Conservation (phyloP, 2,329 filamentous ascomycete species). For the Thelonectria rubi region DNA sequence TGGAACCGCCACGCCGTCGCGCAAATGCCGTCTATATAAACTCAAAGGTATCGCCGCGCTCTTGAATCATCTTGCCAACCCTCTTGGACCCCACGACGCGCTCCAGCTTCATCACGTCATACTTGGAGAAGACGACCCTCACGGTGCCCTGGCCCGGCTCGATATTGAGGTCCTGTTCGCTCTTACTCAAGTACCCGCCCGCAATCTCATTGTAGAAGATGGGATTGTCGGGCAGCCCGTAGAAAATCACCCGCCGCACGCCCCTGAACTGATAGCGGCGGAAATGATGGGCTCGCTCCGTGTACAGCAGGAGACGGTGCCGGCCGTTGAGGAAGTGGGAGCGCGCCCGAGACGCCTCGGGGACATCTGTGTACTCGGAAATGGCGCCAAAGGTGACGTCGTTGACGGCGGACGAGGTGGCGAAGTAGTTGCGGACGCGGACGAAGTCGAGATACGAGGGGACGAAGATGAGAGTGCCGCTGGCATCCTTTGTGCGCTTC, state of each 20-base stretch:
- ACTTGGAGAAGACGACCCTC: conserved; percentile 80
- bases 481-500: conserved; percentile 69
- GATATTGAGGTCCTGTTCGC: conserved; percentile 63
- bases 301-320: conserved; percentile 87
- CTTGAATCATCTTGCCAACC: conserved; percentile 83
- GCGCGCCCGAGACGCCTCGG: conserved; percentile 82
- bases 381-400: conserved; percentile 75
- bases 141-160: conserved; percentile 69
- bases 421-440: conserved; percentile 90
- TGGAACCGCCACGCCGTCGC: background rate
- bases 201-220: conserved; percentile 81
- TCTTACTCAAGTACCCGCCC: conserved; percentile 71
- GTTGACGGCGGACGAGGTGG: conserved; percentile 68
- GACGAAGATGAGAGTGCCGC: conserved; percentile 85
- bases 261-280: conserved; percentile 85
- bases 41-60: conserved; percentile 91
- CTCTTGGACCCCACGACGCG: conserved; percentile 84
- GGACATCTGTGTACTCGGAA: conserved; percentile 84
- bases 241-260: conserved; percentile 86
- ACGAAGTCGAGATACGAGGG: conserved; percentile 96
- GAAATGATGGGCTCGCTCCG: conserved; percentile 97
- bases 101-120: conserved; percentile 89
- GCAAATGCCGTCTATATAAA: conserved; percentile 70
- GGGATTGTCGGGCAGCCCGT: conserved; percentile 89
- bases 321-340: conserved; percentile 87